phyloP scores from a whole-genome alignment of 345 rosid genomes.

The Streptanthus diversifolius region DNA sequence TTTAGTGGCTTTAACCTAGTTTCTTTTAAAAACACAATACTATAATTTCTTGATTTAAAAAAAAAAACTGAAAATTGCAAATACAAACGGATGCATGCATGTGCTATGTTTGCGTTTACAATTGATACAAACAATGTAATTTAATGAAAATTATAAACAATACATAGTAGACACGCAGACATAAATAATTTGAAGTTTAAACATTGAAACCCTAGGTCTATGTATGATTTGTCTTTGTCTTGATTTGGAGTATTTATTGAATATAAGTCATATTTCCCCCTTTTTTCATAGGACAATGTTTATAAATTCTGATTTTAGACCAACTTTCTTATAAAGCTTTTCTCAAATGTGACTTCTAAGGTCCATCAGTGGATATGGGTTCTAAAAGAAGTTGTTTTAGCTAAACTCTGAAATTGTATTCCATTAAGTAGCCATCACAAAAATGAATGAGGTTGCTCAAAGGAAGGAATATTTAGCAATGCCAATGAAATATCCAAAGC shows the following conservation, averaged over 20 bases:
- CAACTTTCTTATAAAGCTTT: neutral
- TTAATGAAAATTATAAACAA: neutral
- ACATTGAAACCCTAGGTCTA: neutral
- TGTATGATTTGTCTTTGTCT: constrained; percentile 14
- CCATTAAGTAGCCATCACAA: neutral
- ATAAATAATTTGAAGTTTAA: neutral
- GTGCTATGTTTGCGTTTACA: neutral
- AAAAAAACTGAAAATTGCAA: neutral
- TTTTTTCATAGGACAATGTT: constrained; percentile 18
- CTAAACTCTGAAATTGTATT: neutral
- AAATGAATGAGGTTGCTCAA: neutral
- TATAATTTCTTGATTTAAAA: neutral
- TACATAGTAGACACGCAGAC: neutral
- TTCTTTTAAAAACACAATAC: neutral
- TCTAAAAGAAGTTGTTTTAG: neutral
- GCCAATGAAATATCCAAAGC: neutral
- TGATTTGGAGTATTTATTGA: neutral
- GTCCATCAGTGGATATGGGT: constrained; percentile 2
- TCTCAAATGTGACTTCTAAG: neutral
- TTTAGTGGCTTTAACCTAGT: too few relatives aligned
- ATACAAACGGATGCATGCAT: neutral
- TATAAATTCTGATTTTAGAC: neutral
- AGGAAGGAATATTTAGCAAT: neutral
- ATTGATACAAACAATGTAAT: neutral
- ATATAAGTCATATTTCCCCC: neutral